Base-by-base conservation (phyloP, 495 filamentous ascomycete species). In the Barbatosphaeria neglecta region DNA sequence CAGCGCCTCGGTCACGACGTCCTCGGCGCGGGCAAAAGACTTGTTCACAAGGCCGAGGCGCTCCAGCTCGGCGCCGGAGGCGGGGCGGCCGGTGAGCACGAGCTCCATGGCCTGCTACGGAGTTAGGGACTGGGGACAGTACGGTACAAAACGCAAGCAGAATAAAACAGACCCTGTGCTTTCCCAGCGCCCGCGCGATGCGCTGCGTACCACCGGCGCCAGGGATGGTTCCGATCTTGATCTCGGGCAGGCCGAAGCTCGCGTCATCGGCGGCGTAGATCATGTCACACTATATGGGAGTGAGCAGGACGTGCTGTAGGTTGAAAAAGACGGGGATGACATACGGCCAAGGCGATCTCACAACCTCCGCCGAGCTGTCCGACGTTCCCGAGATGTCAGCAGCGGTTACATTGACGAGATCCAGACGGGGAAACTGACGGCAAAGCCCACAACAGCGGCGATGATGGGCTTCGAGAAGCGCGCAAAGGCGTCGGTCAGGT, bases 81-180 rank as follows among this genome's bases (percentile, higher is more conserved):
- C 84, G 52, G 70, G 83, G 60, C 81, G 74, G 0, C 86, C 84
- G 0, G 83, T 88, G 16, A 90, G 64, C 44, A 90, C 84, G 35
- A 87, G 56, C 55, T 93, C 87, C 87, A 93, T 93, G n/a, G 87
- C 86, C 62, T 74, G 18, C n/a, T 31, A 6, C 1, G 31, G 31
- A 6, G 9, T 41, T 48, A 10, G 45, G 52, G 22, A 28, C 4
- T 40, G 19, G 22, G 6, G 19, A 22, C 13, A 20, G 8, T 18
- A 17, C 13, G 20, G 20, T 7, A 13, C 5, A 20, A 22, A 13
- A 9, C 17, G 15, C 20, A 13, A 19, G 38, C 2, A 39, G 37
- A 16, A 35, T 9, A 43, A 48, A 11, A 48, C 41, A 35, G 28
- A 61, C 64, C 53, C 58, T 65, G 38, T 63, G 50, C 53, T 69